A percentile compares a stretch with the other conserved stretches of the same genome.
Evolutionary conservation across 305 asterid species (phyloP).

Genomic region (Fraxinus dipetala): DNA sequence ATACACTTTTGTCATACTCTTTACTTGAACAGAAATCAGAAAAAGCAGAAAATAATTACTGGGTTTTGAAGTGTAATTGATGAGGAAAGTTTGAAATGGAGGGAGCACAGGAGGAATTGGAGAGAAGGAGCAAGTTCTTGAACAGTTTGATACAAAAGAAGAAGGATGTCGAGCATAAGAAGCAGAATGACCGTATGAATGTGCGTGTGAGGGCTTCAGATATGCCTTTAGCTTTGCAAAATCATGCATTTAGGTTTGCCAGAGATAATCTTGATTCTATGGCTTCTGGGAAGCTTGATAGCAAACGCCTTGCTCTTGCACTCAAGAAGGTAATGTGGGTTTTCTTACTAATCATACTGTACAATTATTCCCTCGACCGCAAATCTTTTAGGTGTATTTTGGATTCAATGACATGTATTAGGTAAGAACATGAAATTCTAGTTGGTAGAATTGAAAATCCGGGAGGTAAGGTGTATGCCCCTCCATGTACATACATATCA

Average conservation of each 20-base stretch:
- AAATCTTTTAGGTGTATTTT: background rate
- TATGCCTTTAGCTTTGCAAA: constrained; percentile 59
- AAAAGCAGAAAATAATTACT: background rate
- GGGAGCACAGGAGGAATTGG: constrained; percentile 71
- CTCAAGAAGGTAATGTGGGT: constrained; percentile 56
- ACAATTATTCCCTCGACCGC: background rate
- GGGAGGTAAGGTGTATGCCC: background rate
- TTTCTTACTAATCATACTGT: background rate
- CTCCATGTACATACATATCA: background rate
- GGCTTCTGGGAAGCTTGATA: constrained; percentile 57
- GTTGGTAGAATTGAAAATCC: background rate
- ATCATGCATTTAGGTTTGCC: constrained; percentile 58
- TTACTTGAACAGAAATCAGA: background rate
- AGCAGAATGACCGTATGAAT: constrained; percentile 21
- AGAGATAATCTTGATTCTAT: constrained; percentile 50
- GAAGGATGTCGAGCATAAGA: constrained; percentile 46
- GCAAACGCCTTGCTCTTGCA: constrained; percentile 67
- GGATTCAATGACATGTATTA: background rate
- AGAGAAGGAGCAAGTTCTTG: constrained; percentile 80
- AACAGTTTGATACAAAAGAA: constrained; percentile 61
- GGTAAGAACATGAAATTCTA: background rate
- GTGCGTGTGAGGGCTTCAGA: constrained; percentile 71
- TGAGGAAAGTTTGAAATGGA: constrained; percentile 42
- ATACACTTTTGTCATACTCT: background rate
- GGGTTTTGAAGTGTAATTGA: constrained; percentile 6